A percentile compares a stretch with the other conserved stretches of the same genome.
Conservation (phyloP, 352 stramenopile species). For the Globisporangium nodosum region DNA sequence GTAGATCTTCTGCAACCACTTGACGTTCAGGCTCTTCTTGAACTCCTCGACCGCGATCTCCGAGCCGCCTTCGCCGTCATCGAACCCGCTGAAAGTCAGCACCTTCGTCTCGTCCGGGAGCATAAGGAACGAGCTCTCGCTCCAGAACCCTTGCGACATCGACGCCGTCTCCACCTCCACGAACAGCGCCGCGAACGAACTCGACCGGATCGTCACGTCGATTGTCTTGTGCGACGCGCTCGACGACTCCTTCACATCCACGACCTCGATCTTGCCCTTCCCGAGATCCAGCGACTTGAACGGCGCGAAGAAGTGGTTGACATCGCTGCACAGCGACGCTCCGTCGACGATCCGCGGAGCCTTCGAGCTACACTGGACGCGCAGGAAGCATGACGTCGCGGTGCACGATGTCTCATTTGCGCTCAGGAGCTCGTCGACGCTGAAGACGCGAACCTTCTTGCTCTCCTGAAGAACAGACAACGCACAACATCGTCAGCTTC, state of each 20-base stretch:
- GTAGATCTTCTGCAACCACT: constrained; percentile 74
- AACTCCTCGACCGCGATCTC: constrained; percentile 27
- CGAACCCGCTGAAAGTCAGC: constrained; percentile 38
- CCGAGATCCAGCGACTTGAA: constrained; percentile 57
- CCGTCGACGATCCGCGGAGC: constrained; percentile 2
- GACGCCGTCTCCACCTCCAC: constrained; percentile 50
- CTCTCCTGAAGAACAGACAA: constrained; percentile 24
- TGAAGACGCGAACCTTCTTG: constrained; percentile 22
- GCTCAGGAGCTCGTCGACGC: constrained; percentile 26
- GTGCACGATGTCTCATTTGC: constrained; percentile 32
- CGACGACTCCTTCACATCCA: constrained; percentile 5
- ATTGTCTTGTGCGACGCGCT: constrained; percentile 14
- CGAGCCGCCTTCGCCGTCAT: constrained; percentile 2
- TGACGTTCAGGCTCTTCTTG: constrained; percentile 31
- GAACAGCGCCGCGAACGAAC: constrained; percentile 64
- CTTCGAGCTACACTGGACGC: constrained; percentile 24
- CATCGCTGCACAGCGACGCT: constrained; percentile 28
- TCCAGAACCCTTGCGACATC: constrained; percentile 55
- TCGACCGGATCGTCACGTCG: constrained; percentile 40
- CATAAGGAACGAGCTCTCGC: constrained; percentile 70
- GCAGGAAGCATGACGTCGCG: constrained; percentile 49
- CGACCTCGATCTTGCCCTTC: constrained; percentile 23
- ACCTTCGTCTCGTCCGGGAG: constrained; percentile 45
- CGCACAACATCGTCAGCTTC: neutral
- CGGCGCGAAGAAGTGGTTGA: constrained; percentile 59